These are phyloP conservation scores for Fusarium acutatum DNA, from an alignment of 2,329 filamentous ascomycete genomes.

Conservation along the genomic window DNA sequence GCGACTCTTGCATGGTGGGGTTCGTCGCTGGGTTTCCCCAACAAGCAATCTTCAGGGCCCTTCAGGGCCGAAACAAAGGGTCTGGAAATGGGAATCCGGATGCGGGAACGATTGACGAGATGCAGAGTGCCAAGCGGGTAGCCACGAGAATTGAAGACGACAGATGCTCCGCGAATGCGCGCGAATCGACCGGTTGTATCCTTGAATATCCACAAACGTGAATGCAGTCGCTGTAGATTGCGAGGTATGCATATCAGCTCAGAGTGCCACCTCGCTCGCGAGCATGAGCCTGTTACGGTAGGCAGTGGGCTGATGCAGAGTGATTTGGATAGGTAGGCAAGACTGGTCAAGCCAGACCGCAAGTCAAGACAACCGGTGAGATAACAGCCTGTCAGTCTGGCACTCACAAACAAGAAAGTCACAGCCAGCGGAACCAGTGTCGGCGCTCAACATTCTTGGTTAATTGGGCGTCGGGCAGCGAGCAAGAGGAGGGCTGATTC, in stretches of 20 bases:
- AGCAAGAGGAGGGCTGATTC: constrained; percentile 36
- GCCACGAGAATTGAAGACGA: constrained; percentile 14
- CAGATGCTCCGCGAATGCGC: not conserved
- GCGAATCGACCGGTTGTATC: not conserved
- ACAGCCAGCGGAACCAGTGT: constrained; percentile 7
- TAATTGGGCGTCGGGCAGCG: constrained; percentile 39
- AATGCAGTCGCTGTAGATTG: not conserved
- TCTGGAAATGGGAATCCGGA: constrained; percentile 36
- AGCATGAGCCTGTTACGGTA: not conserved
- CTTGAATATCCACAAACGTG: not conserved
- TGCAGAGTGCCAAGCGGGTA: constrained; percentile 33
- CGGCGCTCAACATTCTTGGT: constrained; percentile 21
- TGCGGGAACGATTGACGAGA: constrained; percentile 43
- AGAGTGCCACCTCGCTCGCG: not conserved
- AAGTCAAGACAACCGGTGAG: constrained; percentile 17
- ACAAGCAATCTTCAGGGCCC: constrained; percentile 19
- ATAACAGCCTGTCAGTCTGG: not conserved
- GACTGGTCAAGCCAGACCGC: constrained; percentile 5
- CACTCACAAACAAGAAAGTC: not conserved
- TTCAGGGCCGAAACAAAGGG: constrained; percentile 34
- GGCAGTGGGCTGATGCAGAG: constrained; percentile 3
- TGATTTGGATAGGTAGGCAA: not conserved
- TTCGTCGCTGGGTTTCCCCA: constrained; percentile 14
- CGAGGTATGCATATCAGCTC: constrained; percentile 1
- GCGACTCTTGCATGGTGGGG: constrained; percentile 7